These are phyloP conservation scores for Metarhizium rileyi DNA, from an alignment of 2,329 filamentous ascomycete species.

Conservation along the genomic window DNA sequence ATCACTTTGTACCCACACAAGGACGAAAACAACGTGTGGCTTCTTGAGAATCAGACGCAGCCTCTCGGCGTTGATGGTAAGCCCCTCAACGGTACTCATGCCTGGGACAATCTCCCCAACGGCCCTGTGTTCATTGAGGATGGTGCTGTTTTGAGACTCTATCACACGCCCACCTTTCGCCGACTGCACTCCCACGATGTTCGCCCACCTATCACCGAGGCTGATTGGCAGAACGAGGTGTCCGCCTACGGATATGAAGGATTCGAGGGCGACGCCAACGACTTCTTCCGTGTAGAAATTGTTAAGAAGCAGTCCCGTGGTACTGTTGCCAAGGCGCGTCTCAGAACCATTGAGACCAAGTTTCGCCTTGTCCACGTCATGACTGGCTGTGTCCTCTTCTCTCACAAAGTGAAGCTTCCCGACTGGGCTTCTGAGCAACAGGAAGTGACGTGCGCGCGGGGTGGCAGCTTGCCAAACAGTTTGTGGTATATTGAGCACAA, in stretches of 20 bases:
- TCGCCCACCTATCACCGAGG: constrained; percentile 74
- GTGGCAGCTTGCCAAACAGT: constrained; percentile 89
- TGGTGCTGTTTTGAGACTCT: constrained; percentile 71
- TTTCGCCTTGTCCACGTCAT: constrained; percentile 93
- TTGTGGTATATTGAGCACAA: constrained; percentile 96
- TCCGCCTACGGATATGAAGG: constrained; percentile 97
- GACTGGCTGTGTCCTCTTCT: constrained; percentile 94
- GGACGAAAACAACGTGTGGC: constrained; percentile 94
- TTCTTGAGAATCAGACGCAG: constrained; percentile 93
- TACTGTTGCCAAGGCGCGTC: constrained; percentile 65
- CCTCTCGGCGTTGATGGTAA: constrained; percentile 68
- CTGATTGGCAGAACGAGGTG: constrained; percentile 91
- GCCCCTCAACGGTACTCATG: constrained; percentile 67
- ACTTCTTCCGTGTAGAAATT: constrained; percentile 91
- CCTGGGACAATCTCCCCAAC: constrained; percentile 69
- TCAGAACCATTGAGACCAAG: constrained; percentile 93
- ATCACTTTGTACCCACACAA: constrained; percentile 98
- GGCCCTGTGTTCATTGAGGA: constrained; percentile 58
- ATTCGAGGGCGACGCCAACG: constrained; percentile 93
- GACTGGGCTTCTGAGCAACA: constrained; percentile 98
- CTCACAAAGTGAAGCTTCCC: constrained; percentile 96
- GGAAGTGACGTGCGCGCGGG: constrained; percentile 93
- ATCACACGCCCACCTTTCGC: constrained; percentile 74
- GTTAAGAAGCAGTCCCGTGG: constrained; percentile 80
- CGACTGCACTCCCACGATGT: constrained; percentile 95